phyloP scores from a whole-genome alignment of 345 rosid genomes.

The Lagerstroemia speciosa region DNA sequence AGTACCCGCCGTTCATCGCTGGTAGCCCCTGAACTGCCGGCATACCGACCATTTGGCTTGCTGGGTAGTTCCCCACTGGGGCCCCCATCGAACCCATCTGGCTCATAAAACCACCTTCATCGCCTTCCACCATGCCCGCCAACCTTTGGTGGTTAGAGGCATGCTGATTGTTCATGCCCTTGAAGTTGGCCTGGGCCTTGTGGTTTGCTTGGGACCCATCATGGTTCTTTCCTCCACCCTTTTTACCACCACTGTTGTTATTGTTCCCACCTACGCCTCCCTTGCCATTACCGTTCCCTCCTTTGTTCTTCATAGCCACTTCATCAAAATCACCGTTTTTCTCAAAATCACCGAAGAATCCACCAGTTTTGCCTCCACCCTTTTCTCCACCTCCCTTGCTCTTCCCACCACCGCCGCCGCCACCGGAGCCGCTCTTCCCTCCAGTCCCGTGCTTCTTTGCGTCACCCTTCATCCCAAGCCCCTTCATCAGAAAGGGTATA shows the following conservation, averaged over 20 bases:
- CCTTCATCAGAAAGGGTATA: slow-evolving; percentile 48
- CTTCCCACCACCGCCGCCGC: slow-evolving; percentile 30
- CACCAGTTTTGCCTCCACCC: slow-evolving; percentile 25
- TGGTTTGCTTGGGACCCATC: slow-evolving; percentile 33
- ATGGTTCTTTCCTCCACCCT: slow-evolving; percentile 33
- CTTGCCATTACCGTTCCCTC: slow-evolving; percentile 24
- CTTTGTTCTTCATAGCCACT: slow-evolving; percentile 33
- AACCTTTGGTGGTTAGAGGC: slow-evolving; percentile 14
- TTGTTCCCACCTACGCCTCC: slow-evolving; percentile 30
- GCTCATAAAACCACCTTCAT: slow-evolving; percentile 29
- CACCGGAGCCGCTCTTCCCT: slow-evolving; percentile 24
- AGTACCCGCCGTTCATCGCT: slow-evolving; percentile 44
- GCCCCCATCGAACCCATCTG: slow-evolving; percentile 33
- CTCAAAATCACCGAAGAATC: slow-evolving; percentile 21
- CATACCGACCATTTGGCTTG: slow-evolving; percentile 27
- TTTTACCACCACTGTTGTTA: slow-evolving; percentile 40
- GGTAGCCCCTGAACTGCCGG: slow-evolving; percentile 77
- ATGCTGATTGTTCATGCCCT: slow-evolving; percentile 27
- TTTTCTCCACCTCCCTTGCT: slow-evolving; percentile 28
- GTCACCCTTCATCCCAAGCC: slow-evolving; percentile 14
- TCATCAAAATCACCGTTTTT: slow-evolving; percentile 3
- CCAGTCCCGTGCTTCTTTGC: slow-evolving; percentile 23
- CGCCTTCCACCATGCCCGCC: slow-evolving; percentile 13
- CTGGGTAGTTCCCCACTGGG: slow-evolving; percentile 9
- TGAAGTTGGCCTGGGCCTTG: slow-evolving; percentile 28